phyloP scores from a whole-genome alignment of 2,329 filamentous ascomycete genomes.

The Claviceps digitariae region DNA sequence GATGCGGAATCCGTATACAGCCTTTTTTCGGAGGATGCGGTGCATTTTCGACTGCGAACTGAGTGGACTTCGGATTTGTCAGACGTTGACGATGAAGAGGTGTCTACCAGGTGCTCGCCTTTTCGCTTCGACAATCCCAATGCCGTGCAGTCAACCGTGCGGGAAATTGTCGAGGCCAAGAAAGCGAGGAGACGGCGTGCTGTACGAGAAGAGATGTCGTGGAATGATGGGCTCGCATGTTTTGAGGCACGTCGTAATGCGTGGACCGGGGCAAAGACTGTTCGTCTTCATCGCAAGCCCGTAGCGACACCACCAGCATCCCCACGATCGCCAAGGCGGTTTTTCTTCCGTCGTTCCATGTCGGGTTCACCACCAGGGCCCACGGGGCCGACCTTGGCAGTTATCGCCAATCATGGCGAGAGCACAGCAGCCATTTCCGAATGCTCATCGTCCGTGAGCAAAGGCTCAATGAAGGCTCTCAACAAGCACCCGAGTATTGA shows the following conservation, averaged over 20 bases:
- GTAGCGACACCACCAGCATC: conserved; percentile 27
- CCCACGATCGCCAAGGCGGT: conserved; percentile 32
- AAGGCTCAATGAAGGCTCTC: conserved; percentile 20
- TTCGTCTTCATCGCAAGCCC: conserved; percentile 37
- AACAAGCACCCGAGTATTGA: conserved; percentile 20
- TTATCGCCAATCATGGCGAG: conserved; percentile 16
- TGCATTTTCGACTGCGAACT: conserved; percentile 34
- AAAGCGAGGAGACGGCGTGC: conserved; percentile 43
- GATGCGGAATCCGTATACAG: conserved; percentile 41
- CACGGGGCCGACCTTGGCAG: conserved; percentile 11
- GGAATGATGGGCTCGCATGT: conserved; percentile 72
- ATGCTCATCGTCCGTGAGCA: conserved; percentile 29
- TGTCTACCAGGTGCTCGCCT: conserved; percentile 29
- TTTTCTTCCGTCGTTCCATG: conserved; percentile 35
- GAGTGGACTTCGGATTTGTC: conserved; percentile 47
- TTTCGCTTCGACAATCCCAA: conserved; percentile 39
- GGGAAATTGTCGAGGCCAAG: conserved; percentile 30
- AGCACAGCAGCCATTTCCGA: conserved; percentile 26
- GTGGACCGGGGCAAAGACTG: conserved; percentile 67
- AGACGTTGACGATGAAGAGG: conserved; percentile 33
- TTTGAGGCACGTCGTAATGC: conserved; percentile 66
- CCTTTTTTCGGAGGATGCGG: conserved; percentile 40
- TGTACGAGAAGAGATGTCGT: conserved; percentile 51
- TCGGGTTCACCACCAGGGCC: conserved; percentile 25
- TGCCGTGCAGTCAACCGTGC: conserved; percentile 28